A percentile compares a stretch with the other conserved stretches of the same genome.
These are phyloP conservation scores for Phaeosphaeria sp. DNA, from an alignment of 2,329 filamentous ascomycete genomes.

Conservation along the genomic window DNA sequence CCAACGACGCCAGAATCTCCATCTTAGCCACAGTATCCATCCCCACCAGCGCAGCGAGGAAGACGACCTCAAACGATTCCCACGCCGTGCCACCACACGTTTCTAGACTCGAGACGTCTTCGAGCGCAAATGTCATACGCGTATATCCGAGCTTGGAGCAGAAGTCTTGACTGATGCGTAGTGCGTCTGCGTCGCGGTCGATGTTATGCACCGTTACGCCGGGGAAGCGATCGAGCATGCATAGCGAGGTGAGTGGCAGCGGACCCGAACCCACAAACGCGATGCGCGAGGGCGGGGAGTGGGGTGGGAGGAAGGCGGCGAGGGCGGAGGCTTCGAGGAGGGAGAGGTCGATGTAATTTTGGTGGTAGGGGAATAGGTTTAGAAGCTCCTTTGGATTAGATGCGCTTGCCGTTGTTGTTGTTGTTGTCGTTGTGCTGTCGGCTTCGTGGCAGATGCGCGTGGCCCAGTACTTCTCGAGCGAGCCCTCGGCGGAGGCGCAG, in stretches of 20 bases:
- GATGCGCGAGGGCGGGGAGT: constrained; percentile 32
- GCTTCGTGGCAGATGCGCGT: constrained; percentile 36
- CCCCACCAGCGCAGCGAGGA: constrained; percentile 60
- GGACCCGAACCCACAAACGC: constrained; percentile 61
- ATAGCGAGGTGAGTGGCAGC: constrained; percentile 58
- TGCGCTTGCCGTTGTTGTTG: neutral
- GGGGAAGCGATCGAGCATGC: constrained; percentile 49
- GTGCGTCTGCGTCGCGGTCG: constrained; percentile 49
- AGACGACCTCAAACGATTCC: constrained; percentile 54
- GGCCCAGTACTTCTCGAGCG: constrained; percentile 56
- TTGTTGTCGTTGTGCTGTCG: constrained; percentile 6
- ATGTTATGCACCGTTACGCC: constrained; percentile 50
- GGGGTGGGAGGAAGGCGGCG: constrained; percentile 38
- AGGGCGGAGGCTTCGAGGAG: constrained; percentile 56
- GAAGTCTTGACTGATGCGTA: constrained; percentile 41
- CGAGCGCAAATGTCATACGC: constrained; percentile 49
- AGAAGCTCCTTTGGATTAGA: constrained; percentile 24
- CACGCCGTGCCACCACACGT: constrained; percentile 25
- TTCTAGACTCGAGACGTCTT: constrained; percentile 35
- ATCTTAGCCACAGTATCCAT: constrained; percentile 52
- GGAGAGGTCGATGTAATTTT: constrained; percentile 59
- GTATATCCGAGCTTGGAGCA: constrained; percentile 41
- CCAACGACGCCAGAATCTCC: constrained; percentile 47
- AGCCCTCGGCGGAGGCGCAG: constrained; percentile 55
- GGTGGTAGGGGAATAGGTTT: constrained; percentile 56